Evolutionary conservation across 108 stramenopile genomes (phyloP).

Genomic region (Ochromonas danica): DNA sequence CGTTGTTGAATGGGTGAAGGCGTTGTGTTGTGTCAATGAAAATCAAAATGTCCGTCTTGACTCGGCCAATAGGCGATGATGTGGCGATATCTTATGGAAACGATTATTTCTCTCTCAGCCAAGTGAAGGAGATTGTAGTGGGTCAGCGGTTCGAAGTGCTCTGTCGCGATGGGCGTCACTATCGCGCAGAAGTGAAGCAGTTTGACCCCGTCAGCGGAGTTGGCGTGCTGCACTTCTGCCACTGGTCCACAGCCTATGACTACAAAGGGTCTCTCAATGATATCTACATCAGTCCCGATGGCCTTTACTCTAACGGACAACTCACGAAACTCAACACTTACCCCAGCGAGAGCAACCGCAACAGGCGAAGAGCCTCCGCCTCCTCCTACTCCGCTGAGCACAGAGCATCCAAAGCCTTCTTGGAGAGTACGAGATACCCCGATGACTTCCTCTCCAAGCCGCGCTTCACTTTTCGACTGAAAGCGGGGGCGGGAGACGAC

Average conservation of each 20-base stretch:
- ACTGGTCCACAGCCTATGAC: not conserved
- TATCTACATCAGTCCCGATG: not conserved
- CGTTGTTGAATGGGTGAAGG: too few species aligned
- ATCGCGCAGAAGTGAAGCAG: not conserved
- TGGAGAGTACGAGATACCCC: not conserved
- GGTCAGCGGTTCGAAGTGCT: not conserved
- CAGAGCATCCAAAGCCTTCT: too few species aligned
- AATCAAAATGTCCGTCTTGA: too few species aligned
- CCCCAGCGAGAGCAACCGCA: too few species aligned
- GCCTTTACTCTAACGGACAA: not conserved
- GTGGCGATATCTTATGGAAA: not conserved
- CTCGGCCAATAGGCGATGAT: constrained; percentile 5
- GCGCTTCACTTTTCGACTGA: too few species aligned
- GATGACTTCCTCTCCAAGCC: constrained; percentile 11
- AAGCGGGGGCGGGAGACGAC: too few species aligned
- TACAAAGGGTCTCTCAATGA: not conserved
- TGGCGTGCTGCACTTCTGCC: not conserved
- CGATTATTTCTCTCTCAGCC: not conserved
- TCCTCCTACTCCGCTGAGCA: too few species aligned
- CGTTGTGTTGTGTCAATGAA: too few species aligned
- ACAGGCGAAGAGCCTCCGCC: too few species aligned
- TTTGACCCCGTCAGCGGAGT: not conserved
- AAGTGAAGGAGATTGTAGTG: not conserved
- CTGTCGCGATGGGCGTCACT: not conserved
- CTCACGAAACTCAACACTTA: too few species aligned